Conservation (phyloP, 1,139 yeast species). For the Blastobotrys petasosporus region DNA sequence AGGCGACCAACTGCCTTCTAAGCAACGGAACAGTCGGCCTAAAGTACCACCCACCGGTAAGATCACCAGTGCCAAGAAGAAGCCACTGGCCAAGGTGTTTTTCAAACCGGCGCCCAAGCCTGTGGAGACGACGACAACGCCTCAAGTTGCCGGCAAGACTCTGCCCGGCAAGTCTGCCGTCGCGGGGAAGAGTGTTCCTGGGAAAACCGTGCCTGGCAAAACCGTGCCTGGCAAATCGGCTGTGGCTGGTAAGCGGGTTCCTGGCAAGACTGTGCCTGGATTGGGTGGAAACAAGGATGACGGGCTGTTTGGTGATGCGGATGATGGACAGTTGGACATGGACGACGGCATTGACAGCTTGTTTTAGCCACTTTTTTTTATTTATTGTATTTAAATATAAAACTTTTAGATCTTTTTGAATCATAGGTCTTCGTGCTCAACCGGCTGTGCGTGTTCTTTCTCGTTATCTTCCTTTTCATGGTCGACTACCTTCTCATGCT, state of each 20-base stretch:
- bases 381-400: background rate
- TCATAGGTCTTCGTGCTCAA: no score
- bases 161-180: background rate
- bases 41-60: conserved; percentile 93
- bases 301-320: background rate
- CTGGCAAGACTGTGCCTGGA: conserved; percentile 3
- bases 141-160: background rate
- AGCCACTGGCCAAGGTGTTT: conserved; percentile 27
- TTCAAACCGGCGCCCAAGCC: conserved; percentile 16
- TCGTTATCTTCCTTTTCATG: background rate
- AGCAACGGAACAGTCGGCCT: conserved; percentile 73
- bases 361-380: background rate
- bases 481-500: background rate
- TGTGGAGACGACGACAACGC: background rate
- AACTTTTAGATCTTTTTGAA: background rate
- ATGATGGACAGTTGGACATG: conserved; percentile 5
- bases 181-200: conserved; percentile 1
- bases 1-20: conserved; percentile 77
- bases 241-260: background rate
- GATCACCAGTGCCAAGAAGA: conserved; percentile 62
- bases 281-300: background rate
- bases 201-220: conserved; percentile 3
- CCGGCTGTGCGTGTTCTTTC: background rate
- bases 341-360: conserved; percentile 6
- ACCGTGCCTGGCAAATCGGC: background rate